Percentiles rank a stretch among this genome's conserved stretches.
Evolutionary conservation across 257 asterid genomes (phyloP).

Genomic region (Osmanthus fragrans): DNA sequence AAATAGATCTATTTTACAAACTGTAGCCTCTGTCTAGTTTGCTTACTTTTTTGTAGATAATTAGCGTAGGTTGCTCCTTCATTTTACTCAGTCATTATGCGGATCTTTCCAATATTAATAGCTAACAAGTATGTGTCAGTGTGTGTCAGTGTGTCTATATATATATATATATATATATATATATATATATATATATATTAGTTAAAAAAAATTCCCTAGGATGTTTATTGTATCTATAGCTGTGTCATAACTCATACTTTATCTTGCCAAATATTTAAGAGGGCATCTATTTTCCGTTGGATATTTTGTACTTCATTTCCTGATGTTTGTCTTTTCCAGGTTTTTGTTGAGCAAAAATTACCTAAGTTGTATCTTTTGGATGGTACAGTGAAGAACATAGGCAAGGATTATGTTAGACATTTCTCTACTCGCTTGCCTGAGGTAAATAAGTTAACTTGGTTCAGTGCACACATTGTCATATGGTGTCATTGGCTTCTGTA

Average conservation of each 20-base stretch:
- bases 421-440: constrained; percentile 80
- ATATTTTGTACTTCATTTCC: constrained; percentile 23
- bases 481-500: constrained; percentile 8
- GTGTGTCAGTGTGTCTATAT: too few relatives aligned
- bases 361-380: constrained; percentile 94
- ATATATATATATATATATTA: too few relatives aligned
- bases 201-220: background rate
- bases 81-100: background rate
- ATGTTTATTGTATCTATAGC: background rate
- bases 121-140: background rate
- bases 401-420: constrained; percentile 69
- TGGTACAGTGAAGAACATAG: constrained; percentile 93
- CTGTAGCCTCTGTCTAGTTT: background rate
- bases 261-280: background rate
- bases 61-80: background rate
- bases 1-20: too few relatives aligned
- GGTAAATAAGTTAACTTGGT: constrained; percentile 36
- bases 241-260: background rate
- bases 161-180: too few relatives aligned
- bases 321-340: constrained; percentile 51
- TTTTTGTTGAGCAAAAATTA: constrained; percentile 72
- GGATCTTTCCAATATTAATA: background rate
- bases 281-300: background rate
- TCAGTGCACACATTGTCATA: background rate
- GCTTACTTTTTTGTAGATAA: background rate